phyloP scores from a whole-genome alignment of 1,139 yeast genomes.

The Kodamaea derodonti region DNA sequence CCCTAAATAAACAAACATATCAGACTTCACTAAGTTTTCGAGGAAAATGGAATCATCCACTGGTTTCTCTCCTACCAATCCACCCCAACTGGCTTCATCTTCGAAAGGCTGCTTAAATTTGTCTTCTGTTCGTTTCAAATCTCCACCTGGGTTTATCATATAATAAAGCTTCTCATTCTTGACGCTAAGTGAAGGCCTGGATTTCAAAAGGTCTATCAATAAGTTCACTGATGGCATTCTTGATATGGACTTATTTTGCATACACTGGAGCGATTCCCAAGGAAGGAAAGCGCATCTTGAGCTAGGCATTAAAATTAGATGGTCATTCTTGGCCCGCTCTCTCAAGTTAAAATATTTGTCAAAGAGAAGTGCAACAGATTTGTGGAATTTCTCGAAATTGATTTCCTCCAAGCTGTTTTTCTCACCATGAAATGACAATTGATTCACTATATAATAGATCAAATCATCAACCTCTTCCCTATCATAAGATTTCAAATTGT shows the following conservation, averaged over 20 bases:
- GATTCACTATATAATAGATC: slow-evolving; percentile 57
- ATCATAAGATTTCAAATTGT: slow-evolving; percentile 38
- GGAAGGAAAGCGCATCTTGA: slow-evolving; percentile 66
- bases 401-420: slow-evolving; percentile 61
- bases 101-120: slow-evolving; percentile 49
- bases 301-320: slow-evolving; percentile 67
- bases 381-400: slow-evolving; percentile 50
- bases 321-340: slow-evolving; percentile 27
- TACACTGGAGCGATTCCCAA: slow-evolving; percentile 76
- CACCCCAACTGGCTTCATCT: slow-evolving; percentile 45
- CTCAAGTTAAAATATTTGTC: slow-evolving; percentile 36
- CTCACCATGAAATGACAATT: slow-evolving; percentile 60
- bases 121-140: slow-evolving; percentile 63
- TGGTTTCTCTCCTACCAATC: slow-evolving; percentile 55
- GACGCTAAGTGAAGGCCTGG: slow-evolving; percentile 6
- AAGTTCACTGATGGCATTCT: slow-evolving; percentile 67
- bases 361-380: slow-evolving; percentile 20
- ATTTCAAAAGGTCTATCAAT: slow-evolving; percentile 40
- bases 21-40: slow-evolving; percentile 19
- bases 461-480: slow-evolving; percentile 54
- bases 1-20: slow-evolving; percentile 77
- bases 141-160: slow-evolving; percentile 80
- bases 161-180: slow-evolving; percentile 39
- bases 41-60: slow-evolving; percentile 40
- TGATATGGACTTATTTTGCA: slow-evolving; percentile 56